phyloP scores from a whole-genome alignment of 306 rosid species.

The Parietaria judaica region DNA sequence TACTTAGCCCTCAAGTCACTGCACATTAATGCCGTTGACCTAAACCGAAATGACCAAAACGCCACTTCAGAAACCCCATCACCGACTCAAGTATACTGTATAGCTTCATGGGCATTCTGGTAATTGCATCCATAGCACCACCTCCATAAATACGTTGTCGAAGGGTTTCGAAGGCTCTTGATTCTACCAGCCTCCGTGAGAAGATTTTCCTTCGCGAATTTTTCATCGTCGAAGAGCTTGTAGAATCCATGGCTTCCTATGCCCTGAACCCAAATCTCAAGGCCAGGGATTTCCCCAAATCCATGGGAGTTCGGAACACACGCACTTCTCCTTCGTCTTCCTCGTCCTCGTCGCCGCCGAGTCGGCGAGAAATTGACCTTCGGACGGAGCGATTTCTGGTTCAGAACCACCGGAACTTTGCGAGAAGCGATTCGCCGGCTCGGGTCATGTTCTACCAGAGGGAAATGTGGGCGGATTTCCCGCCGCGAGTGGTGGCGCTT shows the following conservation, averaged over 20 bases:
- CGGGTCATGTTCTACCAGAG: slow-evolving; percentile 45
- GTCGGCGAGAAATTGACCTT: slow-evolving; percentile 1
- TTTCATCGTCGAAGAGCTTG: slow-evolving; percentile 2
- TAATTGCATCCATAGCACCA: neutral
- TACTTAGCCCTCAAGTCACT: slow-evolving; percentile 9
- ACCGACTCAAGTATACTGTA: neutral
- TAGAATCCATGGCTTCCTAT: slow-evolving; percentile 34
- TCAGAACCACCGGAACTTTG: slow-evolving; percentile 31
- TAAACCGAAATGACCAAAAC: slow-evolving; percentile 1
- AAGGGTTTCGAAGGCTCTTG: neutral
- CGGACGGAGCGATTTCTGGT: slow-evolving; percentile 12
- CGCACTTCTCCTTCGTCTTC: neutral
- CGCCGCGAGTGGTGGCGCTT: slow-evolving; percentile 16
- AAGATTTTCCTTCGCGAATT: neutral
- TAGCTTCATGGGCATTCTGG: neutral
- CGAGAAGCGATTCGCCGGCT: slow-evolving; percentile 28
- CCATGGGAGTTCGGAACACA: slow-evolving; percentile 19
- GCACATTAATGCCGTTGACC: neutral
- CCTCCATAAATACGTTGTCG: neutral
- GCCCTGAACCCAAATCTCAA: neutral
- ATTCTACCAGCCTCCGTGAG: slow-evolving; percentile 22
- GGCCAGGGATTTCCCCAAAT: slow-evolving; percentile 12
- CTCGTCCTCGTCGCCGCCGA: neutral
- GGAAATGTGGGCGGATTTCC: slow-evolving; percentile 41
- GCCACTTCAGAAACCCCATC: neutral